These are phyloP conservation scores for Pestalotiopsis fici DNA, from an alignment of 2,329 filamentous ascomycete genomes.

Conservation along the genomic window DNA sequence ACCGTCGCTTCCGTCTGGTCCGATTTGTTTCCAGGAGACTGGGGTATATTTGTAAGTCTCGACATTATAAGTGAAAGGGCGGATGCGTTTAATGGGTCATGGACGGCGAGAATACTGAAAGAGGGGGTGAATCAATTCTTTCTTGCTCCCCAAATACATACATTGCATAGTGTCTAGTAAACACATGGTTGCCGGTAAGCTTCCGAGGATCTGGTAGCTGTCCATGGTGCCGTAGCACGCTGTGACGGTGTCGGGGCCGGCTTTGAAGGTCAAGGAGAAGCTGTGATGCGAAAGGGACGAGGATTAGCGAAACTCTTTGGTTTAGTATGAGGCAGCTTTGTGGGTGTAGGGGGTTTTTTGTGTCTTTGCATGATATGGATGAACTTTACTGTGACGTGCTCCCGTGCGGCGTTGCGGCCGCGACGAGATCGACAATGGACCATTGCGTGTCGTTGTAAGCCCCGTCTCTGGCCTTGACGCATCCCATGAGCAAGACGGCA, in stretches of 20 bases:
- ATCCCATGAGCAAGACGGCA: not conserved
- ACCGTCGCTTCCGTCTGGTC: not conserved
- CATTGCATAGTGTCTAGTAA: not conserved
- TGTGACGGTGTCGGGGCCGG: not conserved
- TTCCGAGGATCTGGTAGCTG: constrained; percentile 1
- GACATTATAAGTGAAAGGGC: too few relatives aligned
- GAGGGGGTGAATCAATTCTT: too few relatives aligned
- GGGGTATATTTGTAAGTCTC: not conserved
- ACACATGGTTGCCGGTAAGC: not conserved
- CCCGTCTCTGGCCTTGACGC: not conserved
- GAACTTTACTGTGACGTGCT: not conserved
- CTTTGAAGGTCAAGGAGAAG: not conserved
- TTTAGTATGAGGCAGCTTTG: too few relatives aligned
- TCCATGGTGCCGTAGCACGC: not conserved
- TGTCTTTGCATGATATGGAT: not conserved
- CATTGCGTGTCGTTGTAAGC: too few relatives aligned
- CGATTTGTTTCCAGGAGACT: not conserved
- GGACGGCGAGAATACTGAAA: too few relatives aligned
- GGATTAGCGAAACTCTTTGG: not conserved
- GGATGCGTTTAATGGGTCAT: too few relatives aligned
- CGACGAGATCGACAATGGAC: not conserved
- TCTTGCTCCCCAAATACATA: too few relatives aligned
- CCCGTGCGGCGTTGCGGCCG: not conserved
- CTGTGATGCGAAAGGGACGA: not conserved
- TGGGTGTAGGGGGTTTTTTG: too few relatives aligned